phyloP scores from a whole-genome alignment of 139 green algal genomes.

The Axilococcus clingmanii region DNA sequence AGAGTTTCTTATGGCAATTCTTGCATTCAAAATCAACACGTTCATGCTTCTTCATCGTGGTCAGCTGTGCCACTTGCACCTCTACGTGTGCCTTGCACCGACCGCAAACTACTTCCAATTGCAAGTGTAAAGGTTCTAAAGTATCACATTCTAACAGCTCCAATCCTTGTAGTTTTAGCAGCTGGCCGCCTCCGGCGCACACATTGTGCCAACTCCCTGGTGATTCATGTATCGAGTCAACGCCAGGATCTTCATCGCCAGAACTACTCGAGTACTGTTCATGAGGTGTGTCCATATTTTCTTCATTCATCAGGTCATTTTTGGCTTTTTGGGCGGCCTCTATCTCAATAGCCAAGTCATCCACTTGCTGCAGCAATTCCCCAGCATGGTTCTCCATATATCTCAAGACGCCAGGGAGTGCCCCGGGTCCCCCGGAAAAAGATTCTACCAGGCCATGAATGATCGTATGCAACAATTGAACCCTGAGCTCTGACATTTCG shows the following conservation, averaged over 20 bases:
- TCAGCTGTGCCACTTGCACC: slow-evolving; percentile 1
- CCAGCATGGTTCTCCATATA: slow-evolving; percentile 11
- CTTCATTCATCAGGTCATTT: not conserved
- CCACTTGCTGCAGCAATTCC: slow-evolving; percentile 6
- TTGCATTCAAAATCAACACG: slow-evolving; percentile 7
- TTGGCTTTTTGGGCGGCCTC: not conserved
- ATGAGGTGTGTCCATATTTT: not conserved
- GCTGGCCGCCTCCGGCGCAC: slow-evolving; percentile 3
- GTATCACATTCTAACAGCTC: slow-evolving; percentile 14
- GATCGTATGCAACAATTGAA: slow-evolving; percentile 7
- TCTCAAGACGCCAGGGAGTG: slow-evolving; percentile 4
- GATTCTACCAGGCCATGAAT: not conserved
- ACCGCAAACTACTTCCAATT: slow-evolving; percentile 5
- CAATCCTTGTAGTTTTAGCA: slow-evolving; percentile 9
- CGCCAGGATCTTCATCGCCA: not conserved
- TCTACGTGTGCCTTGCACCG: slow-evolving; percentile 4
- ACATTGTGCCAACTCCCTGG: no score
- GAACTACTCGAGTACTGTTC: not conserved
- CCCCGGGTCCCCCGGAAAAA: not conserved
- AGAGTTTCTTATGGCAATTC: slow-evolving; percentile 19
- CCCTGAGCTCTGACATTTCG: not conserved
- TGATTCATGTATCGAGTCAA: not conserved
- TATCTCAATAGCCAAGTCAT: slow-evolving; percentile 17
- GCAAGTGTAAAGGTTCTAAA: not conserved
- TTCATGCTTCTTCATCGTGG: not conserved